Conservation (phyloP, 2,329 filamentous ascomycete species). For the Xylaria sp. region DNA sequence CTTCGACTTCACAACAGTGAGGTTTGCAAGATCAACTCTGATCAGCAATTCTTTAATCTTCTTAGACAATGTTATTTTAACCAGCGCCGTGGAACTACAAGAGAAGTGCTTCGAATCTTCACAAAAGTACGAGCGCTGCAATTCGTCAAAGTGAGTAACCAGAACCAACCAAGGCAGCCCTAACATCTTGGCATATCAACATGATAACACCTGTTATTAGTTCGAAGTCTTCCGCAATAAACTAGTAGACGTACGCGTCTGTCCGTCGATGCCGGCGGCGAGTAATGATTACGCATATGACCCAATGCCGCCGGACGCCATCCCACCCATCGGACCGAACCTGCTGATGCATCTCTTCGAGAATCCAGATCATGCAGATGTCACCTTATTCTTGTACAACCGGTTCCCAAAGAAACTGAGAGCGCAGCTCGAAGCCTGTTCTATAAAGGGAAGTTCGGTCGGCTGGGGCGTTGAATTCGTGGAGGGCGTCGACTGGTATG, state of each 20-base stretch:
- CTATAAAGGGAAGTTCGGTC: conserved; percentile 40
- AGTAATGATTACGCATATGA: conserved; percentile 43
- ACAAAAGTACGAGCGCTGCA: conserved; percentile 21
- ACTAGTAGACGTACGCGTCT: conserved; percentile 32
- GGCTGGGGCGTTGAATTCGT: conserved; percentile 48
- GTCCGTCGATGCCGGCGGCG: conserved; percentile 33
- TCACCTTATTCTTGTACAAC: conserved; percentile 39
- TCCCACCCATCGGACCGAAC: conserved; percentile 46
- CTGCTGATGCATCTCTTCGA: conserved; percentile 47
- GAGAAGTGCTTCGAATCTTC: background rate
- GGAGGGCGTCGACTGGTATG: conserved; percentile 44
- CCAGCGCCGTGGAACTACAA: background rate
- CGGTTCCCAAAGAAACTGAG: conserved; percentile 47
- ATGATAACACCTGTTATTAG: conserved; percentile 17
- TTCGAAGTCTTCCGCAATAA: conserved; percentile 38
- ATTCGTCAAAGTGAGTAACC: conserved; percentile 28
- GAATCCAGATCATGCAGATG: conserved; percentile 44
- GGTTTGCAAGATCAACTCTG: conserved; percentile 27
- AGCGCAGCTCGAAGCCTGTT: conserved; percentile 42
- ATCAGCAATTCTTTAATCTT: conserved; percentile 26
- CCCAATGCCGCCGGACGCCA: conserved; percentile 41
- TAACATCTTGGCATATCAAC: background rate
- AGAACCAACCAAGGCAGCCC: background rate
- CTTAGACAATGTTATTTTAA: conserved; percentile 14
- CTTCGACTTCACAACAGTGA: conserved; percentile 29